Conservation (phyloP, 2,329 filamentous ascomycete genomes). For the Septoria linicola region DNA sequence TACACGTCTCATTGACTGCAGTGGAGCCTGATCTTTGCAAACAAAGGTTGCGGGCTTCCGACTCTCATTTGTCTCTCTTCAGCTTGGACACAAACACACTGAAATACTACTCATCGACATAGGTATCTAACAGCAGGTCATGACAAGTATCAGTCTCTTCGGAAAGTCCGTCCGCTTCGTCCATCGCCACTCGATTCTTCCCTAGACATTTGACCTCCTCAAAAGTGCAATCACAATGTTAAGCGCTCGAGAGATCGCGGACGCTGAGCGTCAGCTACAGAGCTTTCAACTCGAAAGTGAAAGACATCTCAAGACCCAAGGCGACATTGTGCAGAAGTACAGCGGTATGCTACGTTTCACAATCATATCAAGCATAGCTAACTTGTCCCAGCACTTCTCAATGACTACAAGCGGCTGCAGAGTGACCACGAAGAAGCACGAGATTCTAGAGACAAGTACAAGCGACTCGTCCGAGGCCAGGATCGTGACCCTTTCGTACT, state of each 20-base stretch:
- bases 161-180: too few relatives aligned
- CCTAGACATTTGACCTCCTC: not conserved
- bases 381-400: slow-evolving; percentile 42
- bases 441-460: slow-evolving; percentile 55
- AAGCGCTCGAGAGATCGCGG: slow-evolving; percentile 23
- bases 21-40: not conserved
- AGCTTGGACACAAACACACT: not conserved
- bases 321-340: slow-evolving; percentile 43
- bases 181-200: too few relatives aligned
- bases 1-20: too few relatives aligned
- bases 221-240: slow-evolving; percentile 18
- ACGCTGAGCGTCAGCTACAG: slow-evolving; percentile 25
- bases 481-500: slow-evolving; percentile 60
- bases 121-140: too few relatives aligned
- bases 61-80: not conserved
- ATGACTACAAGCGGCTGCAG: slow-evolving; percentile 56
- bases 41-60: not conserved
- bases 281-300: slow-evolving; percentile 25
- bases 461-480: slow-evolving; percentile 49
- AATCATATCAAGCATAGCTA: not conserved
- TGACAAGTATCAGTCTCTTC: too few relatives aligned
- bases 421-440: slow-evolving; percentile 59
- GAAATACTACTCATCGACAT: too few relatives aligned
- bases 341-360: not conserved
- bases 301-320: slow-evolving; percentile 27